Conservation (phyloP, 2,329 filamentous ascomycete species). For the Thyridium curvatum region DNA sequence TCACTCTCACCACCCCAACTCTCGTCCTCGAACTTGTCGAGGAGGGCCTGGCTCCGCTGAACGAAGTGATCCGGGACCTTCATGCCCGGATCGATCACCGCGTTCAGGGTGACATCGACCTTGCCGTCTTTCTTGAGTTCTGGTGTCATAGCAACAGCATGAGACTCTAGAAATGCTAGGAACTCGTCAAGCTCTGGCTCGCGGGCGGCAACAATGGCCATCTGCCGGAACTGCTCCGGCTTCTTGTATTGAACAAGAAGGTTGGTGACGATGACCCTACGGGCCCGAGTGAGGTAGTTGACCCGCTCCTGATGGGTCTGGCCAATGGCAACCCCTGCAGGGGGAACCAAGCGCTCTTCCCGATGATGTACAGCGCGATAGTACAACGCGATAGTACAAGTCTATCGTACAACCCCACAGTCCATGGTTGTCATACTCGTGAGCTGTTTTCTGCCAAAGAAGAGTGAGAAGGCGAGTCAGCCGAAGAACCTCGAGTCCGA, state of each 20-base stretch:
- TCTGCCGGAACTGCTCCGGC: background rate
- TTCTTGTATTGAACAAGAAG: conserved; percentile 3
- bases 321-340: too few relatives aligned
- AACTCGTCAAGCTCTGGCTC: conserved; percentile 2
- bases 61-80: conserved; percentile 1
- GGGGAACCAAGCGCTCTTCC: too few relatives aligned
- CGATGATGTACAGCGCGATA: too few relatives aligned
- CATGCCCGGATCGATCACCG: background rate
- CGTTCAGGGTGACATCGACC: conserved; percentile 2
- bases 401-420: too few relatives aligned
- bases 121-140: background rate
- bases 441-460: too few relatives aligned
- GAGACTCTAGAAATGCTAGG: conserved; percentile 3
- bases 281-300: too few relatives aligned
- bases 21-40: conserved; percentile 4
- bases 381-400: too few relatives aligned
- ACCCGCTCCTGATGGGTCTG: too few relatives aligned
- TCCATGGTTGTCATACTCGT: too few relatives aligned
- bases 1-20: conserved; percentile 4
- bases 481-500: too few relatives aligned
- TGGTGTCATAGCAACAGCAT: conserved; percentile 3
- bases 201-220: background rate
- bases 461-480: too few relatives aligned
- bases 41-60: background rate
- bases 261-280: too few relatives aligned